Base-by-base conservation (phyloP, 1,139 yeast species). In the Geotrichum armillariae region DNA sequence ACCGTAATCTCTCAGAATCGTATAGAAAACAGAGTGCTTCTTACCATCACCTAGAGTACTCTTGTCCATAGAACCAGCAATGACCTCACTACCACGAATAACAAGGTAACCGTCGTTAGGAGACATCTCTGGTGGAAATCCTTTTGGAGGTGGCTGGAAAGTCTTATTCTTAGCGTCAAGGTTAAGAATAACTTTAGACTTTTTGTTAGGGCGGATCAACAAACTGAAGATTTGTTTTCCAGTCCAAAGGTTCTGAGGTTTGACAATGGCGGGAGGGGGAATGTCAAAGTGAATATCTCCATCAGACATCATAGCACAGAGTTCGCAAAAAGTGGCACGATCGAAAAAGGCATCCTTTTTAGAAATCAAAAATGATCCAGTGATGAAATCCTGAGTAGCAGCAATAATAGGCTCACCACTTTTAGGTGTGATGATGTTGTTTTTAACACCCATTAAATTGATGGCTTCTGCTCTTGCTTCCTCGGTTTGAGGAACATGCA, bases 361-460 rank as follows among this genome's bases (percentile, higher is more conserved):
- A 0, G 97, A 86, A 41, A 94, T 88, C 59, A 94, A 75, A 66
- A 85, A 94, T 0, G 97, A 88, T 14, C 98, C 99, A 4, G 98
- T 91, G 60, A 94, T 93, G 74, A 94, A 94, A 80, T 94, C 99
- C 74, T 94, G 99, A 1, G 99, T 94, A 7, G 99, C 99, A 1
- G 99, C 99, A 76, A 94, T 93, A 63, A 94, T 94, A 0, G 99
- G 99, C 64, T 94, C 99, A 62, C 99, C 99, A 29, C 96, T 88
- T 66, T 91, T 89, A 8, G 99, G 99, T 0, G 99, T 93, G 58
- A 93, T 77, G 57, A 94, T 75, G 66, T 94, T 94, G 64, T 91
- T 86, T 64, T 94, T 94, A 41, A 94, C 99, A 47, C 99, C 99
- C 99, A 94, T 94, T 62, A 94, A 76, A 62, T 88, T 88, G 68